Base-by-base conservation (phyloP, 306 rosid genomes). In the Pachyrhizus erosus region DNA sequence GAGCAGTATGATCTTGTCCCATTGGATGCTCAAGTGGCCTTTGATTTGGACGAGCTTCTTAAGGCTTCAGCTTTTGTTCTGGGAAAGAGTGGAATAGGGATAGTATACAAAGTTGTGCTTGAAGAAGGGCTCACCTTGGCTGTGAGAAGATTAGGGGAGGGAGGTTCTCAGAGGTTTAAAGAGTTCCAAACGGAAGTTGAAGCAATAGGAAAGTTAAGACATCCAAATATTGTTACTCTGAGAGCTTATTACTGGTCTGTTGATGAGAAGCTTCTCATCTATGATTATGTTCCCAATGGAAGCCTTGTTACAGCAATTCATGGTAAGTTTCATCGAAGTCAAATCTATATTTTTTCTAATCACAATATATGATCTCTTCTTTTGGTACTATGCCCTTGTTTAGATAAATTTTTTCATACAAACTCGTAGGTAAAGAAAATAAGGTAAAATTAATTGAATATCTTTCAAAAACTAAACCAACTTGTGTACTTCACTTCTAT, bases 41-140 rank as follows among this genome's bases (percentile, higher is more conserved):
- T 92, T 80, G 97, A 92, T 87, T 87, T 92, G 48, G 97, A 92
- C 60, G 94, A 90, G 79, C 97, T 92, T 85, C 93, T 92, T 2
- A 92, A 92, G 86, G 97, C 97, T 24, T 92, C 97, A 2, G 97
- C 97, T 60, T 92, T 92, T 73, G 97, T 92, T 80, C 83, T 92
- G 7, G 97, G 97, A 46, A 92, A 92, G 79, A 92, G 97, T 58
- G 91, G 92, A 37, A 90, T 90, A 17, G 97, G 97, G 57, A 92
- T 92, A 79, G 94, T 92, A 62, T 92, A 92, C 87, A 90, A 85
- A 80, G 97, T 92, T 57, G 97, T 92, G 83, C 93, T 90, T 60
- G 94, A 90, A 82, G 94, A 89, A 31, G 97, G 94, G 39, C 84
- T 83, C 4, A 87, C 72, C 39, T 78, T 92, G 76, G 97, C 94